Percentiles rank a stretch among this genome's conserved stretches.
phyloP scores from a whole-genome alignment of 2,329 filamentous ascomycete genomes.

The Diaporthe eres region DNA sequence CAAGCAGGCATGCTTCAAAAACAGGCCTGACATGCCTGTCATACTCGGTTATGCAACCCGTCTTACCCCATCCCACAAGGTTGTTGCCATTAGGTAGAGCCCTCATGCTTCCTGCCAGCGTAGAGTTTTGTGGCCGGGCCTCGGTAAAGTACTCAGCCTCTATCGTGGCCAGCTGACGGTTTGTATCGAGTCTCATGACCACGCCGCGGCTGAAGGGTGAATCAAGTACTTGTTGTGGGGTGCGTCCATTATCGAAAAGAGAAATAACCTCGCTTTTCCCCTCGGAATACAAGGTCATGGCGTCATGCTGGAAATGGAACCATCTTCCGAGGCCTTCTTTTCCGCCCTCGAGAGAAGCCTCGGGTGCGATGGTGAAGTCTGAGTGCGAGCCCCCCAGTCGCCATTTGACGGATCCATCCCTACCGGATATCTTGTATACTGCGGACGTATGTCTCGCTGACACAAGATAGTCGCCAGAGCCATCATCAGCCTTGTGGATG shows the following conservation, averaged over 20 bases:
- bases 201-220: neutral
- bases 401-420: slow-evolving; percentile 65
- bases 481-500: slow-evolving; percentile 61
- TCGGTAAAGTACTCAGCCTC: slow-evolving; percentile 12
- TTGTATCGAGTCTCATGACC: neutral
- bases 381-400: slow-evolving; percentile 33
- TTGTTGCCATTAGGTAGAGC: neutral
- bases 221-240: neutral
- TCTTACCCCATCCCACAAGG: neutral
- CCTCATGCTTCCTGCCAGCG: neutral
- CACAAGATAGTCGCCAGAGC: slow-evolving; percentile 61
- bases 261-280: neutral
- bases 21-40: neutral
- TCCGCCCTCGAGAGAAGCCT: slow-evolving; percentile 55
- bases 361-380: neutral
- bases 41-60: neutral
- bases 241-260: neutral
- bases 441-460: slow-evolving; percentile 63
- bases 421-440: slow-evolving; percentile 61
- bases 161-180: neutral
- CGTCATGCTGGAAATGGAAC: slow-evolving; percentile 15
- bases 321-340: neutral
- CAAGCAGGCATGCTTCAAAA: slow-evolving; percentile 10
- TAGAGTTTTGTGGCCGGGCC: neutral
- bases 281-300: neutral